Percentiles rank a stretch among this genome's conserved stretches.
Evolutionary conservation across 2,329 filamentous ascomycete genomes (phyloP).

Genomic region (Aspergillus niger): DNA sequence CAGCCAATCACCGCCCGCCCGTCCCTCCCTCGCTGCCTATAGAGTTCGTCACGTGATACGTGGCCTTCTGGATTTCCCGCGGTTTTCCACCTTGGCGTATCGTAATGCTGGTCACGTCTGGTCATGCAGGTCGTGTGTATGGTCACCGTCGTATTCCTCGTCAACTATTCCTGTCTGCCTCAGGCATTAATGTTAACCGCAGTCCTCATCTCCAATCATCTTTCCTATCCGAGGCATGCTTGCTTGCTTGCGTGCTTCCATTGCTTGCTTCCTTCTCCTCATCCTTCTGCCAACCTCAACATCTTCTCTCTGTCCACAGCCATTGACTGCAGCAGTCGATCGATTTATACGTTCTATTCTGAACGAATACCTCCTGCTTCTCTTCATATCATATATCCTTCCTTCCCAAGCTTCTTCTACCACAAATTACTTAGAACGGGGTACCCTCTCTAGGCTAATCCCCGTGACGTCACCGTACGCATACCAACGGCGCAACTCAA

Average conservation of each 20-base stretch:
- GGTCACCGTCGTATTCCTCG: neutral
- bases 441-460: neutral
- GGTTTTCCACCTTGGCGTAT: neutral
- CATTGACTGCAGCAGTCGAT: neutral
- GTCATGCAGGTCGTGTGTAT: neutral
- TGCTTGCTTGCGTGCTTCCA: no score
- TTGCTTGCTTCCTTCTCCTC: neutral
- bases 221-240: no score
- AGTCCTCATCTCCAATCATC: no score
- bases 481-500: constrained; percentile 3
- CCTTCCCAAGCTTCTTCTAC: neutral
- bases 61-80: neutral
- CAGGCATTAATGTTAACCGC: neutral
- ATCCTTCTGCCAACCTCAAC: neutral
- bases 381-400: neutral
- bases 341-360: neutral
- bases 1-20: constrained; percentile 14
- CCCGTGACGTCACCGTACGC: constrained; percentile 19
- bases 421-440: neutral
- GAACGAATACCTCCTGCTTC: neutral
- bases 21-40: constrained; percentile 15
- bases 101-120: neutral
- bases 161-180: neutral
- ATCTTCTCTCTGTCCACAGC: neutral
- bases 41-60: neutral